A percentile compares a stretch with the other conserved stretches of the same genome.
Evolutionary conservation across 352 stramenopile genomes (phyloP).

Genomic region (Hyaloperonospora brassicae): DNA sequence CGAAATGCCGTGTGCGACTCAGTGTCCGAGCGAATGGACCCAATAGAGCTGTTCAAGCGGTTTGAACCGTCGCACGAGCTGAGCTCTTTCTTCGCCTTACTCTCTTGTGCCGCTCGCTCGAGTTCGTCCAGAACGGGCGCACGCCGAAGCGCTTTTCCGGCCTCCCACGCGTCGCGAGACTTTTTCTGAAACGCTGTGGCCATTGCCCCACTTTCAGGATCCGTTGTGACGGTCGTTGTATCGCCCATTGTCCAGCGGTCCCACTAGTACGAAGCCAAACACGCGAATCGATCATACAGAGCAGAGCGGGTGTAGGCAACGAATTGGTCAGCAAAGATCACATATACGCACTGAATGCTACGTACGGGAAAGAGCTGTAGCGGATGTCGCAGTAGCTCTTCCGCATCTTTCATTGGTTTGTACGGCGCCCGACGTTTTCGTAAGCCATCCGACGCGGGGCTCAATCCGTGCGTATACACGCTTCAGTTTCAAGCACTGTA

Average conservation of each 20-base stretch:
- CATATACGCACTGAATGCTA: background rate
- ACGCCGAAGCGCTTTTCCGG: constrained; percentile 33
- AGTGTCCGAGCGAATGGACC: constrained; percentile 5
- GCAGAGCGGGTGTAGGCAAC: background rate
- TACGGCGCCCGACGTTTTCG: no score
- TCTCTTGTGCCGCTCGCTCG: constrained; percentile 16
- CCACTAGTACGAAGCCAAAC: background rate
- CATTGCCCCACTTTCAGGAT: constrained; percentile 32
- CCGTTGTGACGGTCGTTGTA: constrained; percentile 10
- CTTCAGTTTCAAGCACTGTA: no score
- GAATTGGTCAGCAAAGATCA: no score
- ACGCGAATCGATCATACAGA: background rate
- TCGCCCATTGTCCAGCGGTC: background rate
- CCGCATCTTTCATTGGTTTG: constrained; percentile 6
- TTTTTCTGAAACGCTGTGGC: constrained; percentile 39
- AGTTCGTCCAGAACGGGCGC: constrained; percentile 41
- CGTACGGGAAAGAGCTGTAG: constrained; percentile 24
- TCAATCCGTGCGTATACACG: no score
- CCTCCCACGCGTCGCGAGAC: constrained; percentile 37
- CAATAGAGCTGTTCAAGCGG: constrained; percentile 10
- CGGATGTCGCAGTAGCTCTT: constrained; percentile 13
- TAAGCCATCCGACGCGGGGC: no score
- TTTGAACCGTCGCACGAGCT: constrained; percentile 7
- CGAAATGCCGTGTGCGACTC: constrained; percentile 32
- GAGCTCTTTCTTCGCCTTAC: constrained; percentile 14